Evolutionary conservation across 2,329 filamentous ascomycete species (phyloP).

Genomic region (Lanzia echinophila): DNA sequence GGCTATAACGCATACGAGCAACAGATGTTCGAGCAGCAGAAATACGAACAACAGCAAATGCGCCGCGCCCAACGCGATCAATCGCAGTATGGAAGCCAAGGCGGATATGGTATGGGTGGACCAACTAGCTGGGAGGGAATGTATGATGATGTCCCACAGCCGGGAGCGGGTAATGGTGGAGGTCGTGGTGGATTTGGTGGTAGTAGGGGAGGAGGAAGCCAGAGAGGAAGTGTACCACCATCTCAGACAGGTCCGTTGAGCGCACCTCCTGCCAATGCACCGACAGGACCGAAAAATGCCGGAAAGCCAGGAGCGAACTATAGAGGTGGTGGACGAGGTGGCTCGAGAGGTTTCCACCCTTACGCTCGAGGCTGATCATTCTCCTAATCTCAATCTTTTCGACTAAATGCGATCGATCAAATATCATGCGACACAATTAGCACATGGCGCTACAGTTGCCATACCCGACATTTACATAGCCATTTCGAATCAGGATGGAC

Average conservation of each 20-base stretch:
- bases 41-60: slow-evolving; percentile 62
- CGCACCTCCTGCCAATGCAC: slow-evolving; percentile 71
- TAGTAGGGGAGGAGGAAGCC: slow-evolving; percentile 24
- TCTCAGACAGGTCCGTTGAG: slow-evolving; percentile 34
- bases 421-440: background rate
- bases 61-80: slow-evolving; percentile 37
- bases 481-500: background rate
- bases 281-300: slow-evolving; percentile 93
- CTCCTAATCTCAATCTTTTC: background rate
- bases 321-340: slow-evolving; percentile 76
- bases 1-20: slow-evolving; percentile 58
- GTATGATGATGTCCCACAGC: slow-evolving; percentile 93
- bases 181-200: slow-evolving; percentile 37
- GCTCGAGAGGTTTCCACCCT: slow-evolving; percentile 72
- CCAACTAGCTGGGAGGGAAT: slow-evolving; percentile 95
- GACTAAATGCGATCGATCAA: background rate
- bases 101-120: slow-evolving; percentile 40
- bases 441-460: background rate
- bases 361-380: slow-evolving; percentile 44
- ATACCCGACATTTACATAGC: background rate
- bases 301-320: slow-evolving; percentile 90
- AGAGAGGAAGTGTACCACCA: slow-evolving; percentile 29
- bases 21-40: slow-evolving; percentile 69
- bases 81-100: slow-evolving; percentile 25
- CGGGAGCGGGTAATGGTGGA: slow-evolving; percentile 39